Evolutionary conservation across 2,329 filamentous ascomycete genomes (phyloP).

Genomic region (Pochonia chlamydosporia): DNA sequence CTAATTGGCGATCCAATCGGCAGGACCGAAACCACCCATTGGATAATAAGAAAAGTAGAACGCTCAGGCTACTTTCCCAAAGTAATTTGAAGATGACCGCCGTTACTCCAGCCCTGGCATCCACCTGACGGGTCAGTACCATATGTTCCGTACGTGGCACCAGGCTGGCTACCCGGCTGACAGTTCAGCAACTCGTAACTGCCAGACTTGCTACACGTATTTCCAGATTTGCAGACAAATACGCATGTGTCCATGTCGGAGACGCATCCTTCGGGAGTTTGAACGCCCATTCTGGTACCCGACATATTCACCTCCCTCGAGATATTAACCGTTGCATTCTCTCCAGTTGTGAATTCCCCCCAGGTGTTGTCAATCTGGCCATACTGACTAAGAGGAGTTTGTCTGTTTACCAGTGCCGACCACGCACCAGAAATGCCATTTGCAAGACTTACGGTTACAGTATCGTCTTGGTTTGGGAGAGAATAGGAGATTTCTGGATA

Average conservation of each 20-base stretch:
- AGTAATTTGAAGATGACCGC: too few species aligned
- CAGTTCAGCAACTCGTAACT: slow-evolving; percentile 34
- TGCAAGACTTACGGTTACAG: slow-evolving; percentile 30
- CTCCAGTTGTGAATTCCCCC: slow-evolving; percentile 35
- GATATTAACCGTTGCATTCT: slow-evolving; percentile 33
- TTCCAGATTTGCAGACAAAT: slow-evolving; percentile 32
- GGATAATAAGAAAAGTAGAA: too few species aligned
- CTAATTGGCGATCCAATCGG: too few species aligned
- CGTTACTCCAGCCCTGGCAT: slow-evolving; percentile 21
- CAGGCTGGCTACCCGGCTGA: slow-evolving; percentile 15
- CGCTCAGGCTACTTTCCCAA: too few species aligned
- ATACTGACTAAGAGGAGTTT: slow-evolving; percentile 18
- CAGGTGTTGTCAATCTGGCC: slow-evolving; percentile 38
- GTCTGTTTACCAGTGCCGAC: slow-evolving; percentile 25
- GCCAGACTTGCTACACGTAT: slow-evolving; percentile 24
- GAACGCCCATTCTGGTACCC: slow-evolving; percentile 29
- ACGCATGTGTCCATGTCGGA: slow-evolving; percentile 35
- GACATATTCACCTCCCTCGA: slow-evolving; percentile 36
- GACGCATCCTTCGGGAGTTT: slow-evolving; percentile 30
- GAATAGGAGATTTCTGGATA: slow-evolving; percentile 29
- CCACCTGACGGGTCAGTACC: slow-evolving; percentile 17
- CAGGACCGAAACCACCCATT: too few species aligned
- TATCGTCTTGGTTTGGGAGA: slow-evolving; percentile 25
- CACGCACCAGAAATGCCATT: slow-evolving; percentile 32
- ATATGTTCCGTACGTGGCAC: slow-evolving; percentile 15